These are phyloP conservation scores for Cenchrus americanus DNA, from an alignment of 176 grass and related monocot genomes.

Conservation along the genomic window DNA sequence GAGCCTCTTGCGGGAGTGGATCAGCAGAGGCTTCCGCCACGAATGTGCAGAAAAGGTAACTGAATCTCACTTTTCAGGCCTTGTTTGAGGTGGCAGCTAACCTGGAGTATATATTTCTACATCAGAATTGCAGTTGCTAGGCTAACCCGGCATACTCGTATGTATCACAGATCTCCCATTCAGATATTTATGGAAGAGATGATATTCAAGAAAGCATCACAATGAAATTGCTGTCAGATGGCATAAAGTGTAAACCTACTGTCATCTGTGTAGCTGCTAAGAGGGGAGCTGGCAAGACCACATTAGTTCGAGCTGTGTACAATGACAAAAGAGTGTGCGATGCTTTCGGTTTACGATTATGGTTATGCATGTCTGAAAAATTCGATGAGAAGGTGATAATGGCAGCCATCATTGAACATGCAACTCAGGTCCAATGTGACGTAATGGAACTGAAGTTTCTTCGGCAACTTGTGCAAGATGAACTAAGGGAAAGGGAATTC, in stretches of 20 bases:
- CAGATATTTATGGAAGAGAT: neutral
- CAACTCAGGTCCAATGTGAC: conserved; percentile 31
- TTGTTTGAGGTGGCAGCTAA: too few species aligned
- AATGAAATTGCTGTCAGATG: neutral
- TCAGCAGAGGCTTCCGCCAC: neutral
- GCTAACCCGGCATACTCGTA: neutral
- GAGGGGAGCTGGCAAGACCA: conserved; percentile 33
- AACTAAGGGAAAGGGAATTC: conserved; percentile 16
- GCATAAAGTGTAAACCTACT: neutral
- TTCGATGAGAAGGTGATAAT: neutral
- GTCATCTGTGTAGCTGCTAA: conserved; percentile 4
- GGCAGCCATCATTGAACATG: neutral
- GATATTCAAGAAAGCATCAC: neutral
- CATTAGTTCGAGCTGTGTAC: conserved; percentile 3
- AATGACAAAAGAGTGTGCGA: conserved; percentile 5
- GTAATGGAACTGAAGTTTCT: neutral
- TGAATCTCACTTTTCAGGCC: too few species aligned
- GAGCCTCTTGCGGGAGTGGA: neutral
- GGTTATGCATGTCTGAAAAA: conserved; percentile 18
- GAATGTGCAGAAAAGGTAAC: neutral
- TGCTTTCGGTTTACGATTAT: conserved; percentile 24
- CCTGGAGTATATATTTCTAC: too few species aligned
- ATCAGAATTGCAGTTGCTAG: neutral
- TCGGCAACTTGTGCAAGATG: conserved; percentile 27
- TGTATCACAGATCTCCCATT: neutral